Evolutionary conservation across 2,329 filamentous ascomycete species (phyloP).

Genomic region (Sarocladium strictum): DNA sequence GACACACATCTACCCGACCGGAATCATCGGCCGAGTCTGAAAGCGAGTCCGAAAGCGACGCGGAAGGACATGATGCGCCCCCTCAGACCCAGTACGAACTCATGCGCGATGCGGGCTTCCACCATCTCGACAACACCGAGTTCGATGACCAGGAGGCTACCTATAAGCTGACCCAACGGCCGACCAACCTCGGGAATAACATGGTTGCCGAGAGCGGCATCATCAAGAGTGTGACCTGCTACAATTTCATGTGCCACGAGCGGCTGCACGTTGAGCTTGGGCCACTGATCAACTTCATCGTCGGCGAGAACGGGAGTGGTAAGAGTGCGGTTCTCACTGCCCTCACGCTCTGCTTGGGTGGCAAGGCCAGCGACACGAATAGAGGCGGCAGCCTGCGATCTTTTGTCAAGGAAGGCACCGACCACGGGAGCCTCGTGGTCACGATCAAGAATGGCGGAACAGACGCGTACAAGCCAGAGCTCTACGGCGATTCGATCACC

Average conservation of each 20-base stretch:
- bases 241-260: slow-evolving; percentile 95
- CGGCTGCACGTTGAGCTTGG: slow-evolving; percentile 79
- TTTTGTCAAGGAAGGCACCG: slow-evolving; percentile 83
- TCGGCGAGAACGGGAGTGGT: slow-evolving; percentile 94
- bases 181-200: slow-evolving; percentile 55
- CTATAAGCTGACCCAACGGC: slow-evolving; percentile 51
- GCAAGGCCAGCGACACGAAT: slow-evolving; percentile 88
- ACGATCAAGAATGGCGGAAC: slow-evolving; percentile 86
- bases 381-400: slow-evolving; percentile 83
- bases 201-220: slow-evolving; percentile 76
- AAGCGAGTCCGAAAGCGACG: slow-evolving; percentile 23
- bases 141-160: slow-evolving; percentile 59
- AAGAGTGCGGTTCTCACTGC: slow-evolving; percentile 95
- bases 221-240: slow-evolving; percentile 78
- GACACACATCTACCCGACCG: slow-evolving; percentile 9
- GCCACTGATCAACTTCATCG: slow-evolving; percentile 94
- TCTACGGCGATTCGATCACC: slow-evolving; percentile 79
- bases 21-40: slow-evolving; percentile 6
- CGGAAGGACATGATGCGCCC: slow-evolving; percentile 29
- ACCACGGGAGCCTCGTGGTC: slow-evolving; percentile 70
- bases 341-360: slow-evolving; percentile 88
- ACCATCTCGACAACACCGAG: slow-evolving; percentile 50
- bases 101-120: slow-evolving; percentile 53
- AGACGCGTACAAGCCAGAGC: slow-evolving; percentile 74
- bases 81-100: slow-evolving; percentile 56